These are phyloP conservation scores for Debaryomyces subglobosus DNA, from an alignment of 1,139 yeast species.

Conservation along the genomic window DNA sequence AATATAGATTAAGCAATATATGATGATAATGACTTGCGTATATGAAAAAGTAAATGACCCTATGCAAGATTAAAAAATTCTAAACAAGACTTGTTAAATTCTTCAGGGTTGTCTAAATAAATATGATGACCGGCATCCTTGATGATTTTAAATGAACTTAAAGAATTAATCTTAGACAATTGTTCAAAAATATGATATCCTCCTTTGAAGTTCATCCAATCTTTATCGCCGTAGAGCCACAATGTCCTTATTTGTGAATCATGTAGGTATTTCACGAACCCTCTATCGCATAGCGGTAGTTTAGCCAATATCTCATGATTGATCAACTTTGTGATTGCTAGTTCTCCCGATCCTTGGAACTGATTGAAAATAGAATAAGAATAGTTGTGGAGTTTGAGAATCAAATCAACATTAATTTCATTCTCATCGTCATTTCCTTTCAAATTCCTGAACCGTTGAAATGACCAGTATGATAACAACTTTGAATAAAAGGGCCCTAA, in stretches of 20 bases:
- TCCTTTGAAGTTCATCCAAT: slow-evolving; percentile 50
- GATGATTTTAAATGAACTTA: slow-evolving; percentile 28
- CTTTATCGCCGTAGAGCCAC: slow-evolving; percentile 50
- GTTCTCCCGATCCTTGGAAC: slow-evolving; percentile 48
- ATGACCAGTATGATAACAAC: slow-evolving; percentile 47
- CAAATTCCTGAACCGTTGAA: slow-evolving; percentile 40
- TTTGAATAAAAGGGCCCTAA: slow-evolving; percentile 47
- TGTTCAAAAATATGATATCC: slow-evolving; percentile 38
- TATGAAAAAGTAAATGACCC: background rate
- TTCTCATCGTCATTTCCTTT: slow-evolving; percentile 19
- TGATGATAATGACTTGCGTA: background rate
- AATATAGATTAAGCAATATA: slow-evolving; percentile 9
- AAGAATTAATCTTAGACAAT: slow-evolving; percentile 19
- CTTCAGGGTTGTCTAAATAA: slow-evolving; percentile 42
- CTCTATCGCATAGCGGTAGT: slow-evolving; percentile 47
- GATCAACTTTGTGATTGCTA: slow-evolving; percentile 47
- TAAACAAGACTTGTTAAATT: slow-evolving; percentile 32
- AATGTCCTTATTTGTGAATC: slow-evolving; percentile 28
- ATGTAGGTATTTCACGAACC: slow-evolving; percentile 34
- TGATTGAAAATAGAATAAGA: slow-evolving; percentile 50
- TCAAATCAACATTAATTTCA: slow-evolving; percentile 23
- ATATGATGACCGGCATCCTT: slow-evolving; percentile 48
- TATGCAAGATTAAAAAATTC: slow-evolving; percentile 26
- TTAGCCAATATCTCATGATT: slow-evolving; percentile 45
- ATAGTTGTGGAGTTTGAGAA: slow-evolving; percentile 44